Evolutionary conservation across 2,329 filamentous ascomycete genomes (phyloP).

Genomic region (Hypoxylon sp.): DNA sequence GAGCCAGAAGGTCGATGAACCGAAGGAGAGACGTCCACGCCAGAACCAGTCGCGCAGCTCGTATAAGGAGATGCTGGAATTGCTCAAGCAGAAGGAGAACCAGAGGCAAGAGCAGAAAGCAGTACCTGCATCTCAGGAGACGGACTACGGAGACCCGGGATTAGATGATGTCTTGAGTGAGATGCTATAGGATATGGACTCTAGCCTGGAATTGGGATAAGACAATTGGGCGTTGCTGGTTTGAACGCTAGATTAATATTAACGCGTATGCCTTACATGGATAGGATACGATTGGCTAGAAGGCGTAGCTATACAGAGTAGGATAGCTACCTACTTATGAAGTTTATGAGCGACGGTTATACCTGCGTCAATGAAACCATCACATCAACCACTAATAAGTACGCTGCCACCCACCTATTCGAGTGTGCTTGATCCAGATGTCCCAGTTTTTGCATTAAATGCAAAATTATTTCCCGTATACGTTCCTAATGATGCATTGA

Average conservation of each 20-base stretch:
- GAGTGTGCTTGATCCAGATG: background rate
- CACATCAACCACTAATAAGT: background rate
- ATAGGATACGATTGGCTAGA: conserved; percentile 11
- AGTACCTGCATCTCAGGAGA: conserved; percentile 49
- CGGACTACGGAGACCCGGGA: conserved; percentile 51
- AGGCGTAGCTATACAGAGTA: conserved; percentile 19
- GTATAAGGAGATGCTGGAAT: conserved; percentile 45
- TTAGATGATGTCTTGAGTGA: conserved; percentile 43
- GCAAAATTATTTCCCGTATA: background rate
- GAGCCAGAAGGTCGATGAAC: conserved; percentile 14
- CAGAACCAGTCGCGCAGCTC: conserved; percentile 39
- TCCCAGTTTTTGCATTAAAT: background rate
- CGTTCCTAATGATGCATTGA: background rate
- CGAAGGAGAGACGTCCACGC: conserved; percentile 17
- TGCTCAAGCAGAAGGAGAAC: conserved; percentile 28
- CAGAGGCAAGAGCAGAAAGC: conserved; percentile 24
- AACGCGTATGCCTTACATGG: conserved; percentile 1
- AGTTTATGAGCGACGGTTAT: conserved; percentile 1
- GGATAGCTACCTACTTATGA: conserved; percentile 8
- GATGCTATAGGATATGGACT: conserved; percentile 26
- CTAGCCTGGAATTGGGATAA: background rate
- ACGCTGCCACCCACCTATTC: background rate
- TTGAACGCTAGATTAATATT: background rate
- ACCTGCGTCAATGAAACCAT: background rate
- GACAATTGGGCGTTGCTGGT: conserved; percentile 2